phyloP scores from a whole-genome alignment of 305 asterid genomes.

The Fraxinus floribunda region DNA sequence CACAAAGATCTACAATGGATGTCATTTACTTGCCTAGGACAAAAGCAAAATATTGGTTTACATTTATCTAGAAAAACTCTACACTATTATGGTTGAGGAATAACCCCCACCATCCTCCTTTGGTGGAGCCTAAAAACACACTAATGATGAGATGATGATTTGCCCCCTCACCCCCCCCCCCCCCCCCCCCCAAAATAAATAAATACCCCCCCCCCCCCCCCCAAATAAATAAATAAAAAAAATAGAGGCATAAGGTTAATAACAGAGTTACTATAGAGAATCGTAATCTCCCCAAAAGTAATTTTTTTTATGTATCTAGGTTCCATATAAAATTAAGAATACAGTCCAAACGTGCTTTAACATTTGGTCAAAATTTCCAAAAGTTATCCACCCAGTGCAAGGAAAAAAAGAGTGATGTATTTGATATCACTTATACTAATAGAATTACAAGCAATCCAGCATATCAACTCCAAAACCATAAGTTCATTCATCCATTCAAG shows the following conservation, averaged over 20 bases:
- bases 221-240: too few relatives aligned
- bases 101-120: too few relatives aligned
- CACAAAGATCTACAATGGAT: neutral
- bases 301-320: neutral
- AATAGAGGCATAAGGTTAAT: neutral
- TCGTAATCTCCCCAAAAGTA: neutral
- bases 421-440: neutral
- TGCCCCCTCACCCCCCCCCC: too few relatives aligned
- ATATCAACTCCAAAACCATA: neutral
- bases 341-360: neutral
- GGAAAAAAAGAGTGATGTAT: neutral
- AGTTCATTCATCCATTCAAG: neutral
- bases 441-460: constrained; percentile 6
- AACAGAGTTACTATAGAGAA: neutral
- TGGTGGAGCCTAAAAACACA: too few relatives aligned
- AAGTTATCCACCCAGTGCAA: neutral
- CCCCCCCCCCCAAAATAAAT: too few relatives aligned
- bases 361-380: neutral
- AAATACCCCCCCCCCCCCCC: too few relatives aligned
- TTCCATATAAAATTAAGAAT: neutral
- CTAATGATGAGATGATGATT: too few relatives aligned
- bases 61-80: neutral
- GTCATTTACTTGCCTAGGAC: neutral
- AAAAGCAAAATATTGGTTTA: neutral
- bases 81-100: too few relatives aligned